Conservation (phyloP, 2,329 filamentous ascomycete genomes). For the Cladosporium sp. region DNA sequence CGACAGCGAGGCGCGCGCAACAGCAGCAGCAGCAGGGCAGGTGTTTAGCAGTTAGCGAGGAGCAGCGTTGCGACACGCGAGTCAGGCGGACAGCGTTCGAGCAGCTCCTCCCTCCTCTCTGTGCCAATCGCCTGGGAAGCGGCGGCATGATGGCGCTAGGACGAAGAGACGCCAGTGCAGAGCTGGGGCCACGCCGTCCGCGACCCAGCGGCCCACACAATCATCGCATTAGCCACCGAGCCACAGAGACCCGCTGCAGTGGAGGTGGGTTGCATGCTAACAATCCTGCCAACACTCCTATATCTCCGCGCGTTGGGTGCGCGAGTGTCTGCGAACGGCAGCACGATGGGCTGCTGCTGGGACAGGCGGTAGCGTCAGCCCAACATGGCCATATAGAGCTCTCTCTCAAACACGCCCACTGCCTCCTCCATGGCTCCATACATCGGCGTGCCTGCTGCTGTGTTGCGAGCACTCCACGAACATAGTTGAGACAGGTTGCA, state of each 20-base stretch:
- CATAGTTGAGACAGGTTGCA: conserved; percentile 10
- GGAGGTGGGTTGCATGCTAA: background rate
- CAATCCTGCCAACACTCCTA: background rate
- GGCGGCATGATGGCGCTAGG: background rate
- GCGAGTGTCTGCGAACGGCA: conserved; percentile 9
- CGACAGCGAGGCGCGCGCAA: background rate
- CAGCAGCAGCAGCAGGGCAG: conserved; percentile 1
- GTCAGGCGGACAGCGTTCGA: background rate
- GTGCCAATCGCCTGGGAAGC: conserved; percentile 15
- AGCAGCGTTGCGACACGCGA: conserved; percentile 5
- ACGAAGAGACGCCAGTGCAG: background rate
- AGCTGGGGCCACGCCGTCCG: background rate
- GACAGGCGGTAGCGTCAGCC: background rate
- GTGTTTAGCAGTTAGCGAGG: conserved; percentile 2
- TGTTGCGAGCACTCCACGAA: background rate
- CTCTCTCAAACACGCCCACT: background rate
- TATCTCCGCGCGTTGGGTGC: background rate
- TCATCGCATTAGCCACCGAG: background rate
- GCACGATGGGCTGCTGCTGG: background rate
- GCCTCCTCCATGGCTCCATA: background rate
- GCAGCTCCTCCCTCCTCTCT: background rate
- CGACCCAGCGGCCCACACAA: background rate
- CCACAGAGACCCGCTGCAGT: conserved; percentile 2
- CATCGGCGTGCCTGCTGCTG: conserved; percentile 4
- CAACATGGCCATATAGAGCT: background rate